Evolutionary conservation across 2,329 filamentous ascomycete species (phyloP).

Genomic region (Paradendryphiella salina): DNA sequence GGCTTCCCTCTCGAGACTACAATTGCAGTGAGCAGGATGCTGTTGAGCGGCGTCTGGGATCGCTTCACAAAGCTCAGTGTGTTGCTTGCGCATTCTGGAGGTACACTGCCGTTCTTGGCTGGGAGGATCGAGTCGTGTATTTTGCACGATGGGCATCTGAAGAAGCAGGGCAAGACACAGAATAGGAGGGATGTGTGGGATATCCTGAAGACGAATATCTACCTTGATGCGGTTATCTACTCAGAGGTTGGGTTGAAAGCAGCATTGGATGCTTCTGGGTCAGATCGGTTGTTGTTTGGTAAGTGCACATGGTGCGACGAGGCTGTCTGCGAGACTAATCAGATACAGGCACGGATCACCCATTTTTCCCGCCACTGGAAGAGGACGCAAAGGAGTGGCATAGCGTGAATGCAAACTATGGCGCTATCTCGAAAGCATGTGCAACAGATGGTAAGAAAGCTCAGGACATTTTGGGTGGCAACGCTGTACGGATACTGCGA

Average conservation of each 20-base stretch:
- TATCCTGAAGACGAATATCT: slow-evolving; percentile 73
- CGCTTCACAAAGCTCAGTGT: slow-evolving; percentile 69
- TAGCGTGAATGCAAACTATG: slow-evolving; percentile 64
- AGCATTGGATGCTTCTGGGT: slow-evolving; percentile 67
- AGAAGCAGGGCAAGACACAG: slow-evolving; percentile 62
- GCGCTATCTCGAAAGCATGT: slow-evolving; percentile 60
- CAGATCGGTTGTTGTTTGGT: slow-evolving; percentile 75
- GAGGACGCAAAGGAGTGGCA: slow-evolving; percentile 68
- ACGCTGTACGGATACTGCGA: slow-evolving; percentile 59
- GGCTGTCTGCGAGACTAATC: slow-evolving; percentile 1
- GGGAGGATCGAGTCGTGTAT: slow-evolving; percentile 88
- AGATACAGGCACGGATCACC: slow-evolving; percentile 71
- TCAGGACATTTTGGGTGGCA: slow-evolving; percentile 62
- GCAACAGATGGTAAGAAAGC: slow-evolving; percentile 52
- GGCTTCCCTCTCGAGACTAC: slow-evolving; percentile 94
- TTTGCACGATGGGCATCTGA: slow-evolving; percentile 76
- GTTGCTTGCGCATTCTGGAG: slow-evolving; percentile 84
- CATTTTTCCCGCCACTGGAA: slow-evolving; percentile 78
- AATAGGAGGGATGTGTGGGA: slow-evolving; percentile 66
- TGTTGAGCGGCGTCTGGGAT: slow-evolving; percentile 84
- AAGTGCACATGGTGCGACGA: slow-evolving; percentile 18
- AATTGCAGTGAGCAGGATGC: slow-evolving; percentile 85
- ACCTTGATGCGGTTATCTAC: slow-evolving; percentile 85
- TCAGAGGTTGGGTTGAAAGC: slow-evolving; percentile 72
- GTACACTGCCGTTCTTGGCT: slow-evolving; percentile 84